Evolutionary conservation across 768 basidiomycete species (phyloP), one percentile per base, ranked within the genome.

Genomic region (Daedaleopsis nitida): DNA sequence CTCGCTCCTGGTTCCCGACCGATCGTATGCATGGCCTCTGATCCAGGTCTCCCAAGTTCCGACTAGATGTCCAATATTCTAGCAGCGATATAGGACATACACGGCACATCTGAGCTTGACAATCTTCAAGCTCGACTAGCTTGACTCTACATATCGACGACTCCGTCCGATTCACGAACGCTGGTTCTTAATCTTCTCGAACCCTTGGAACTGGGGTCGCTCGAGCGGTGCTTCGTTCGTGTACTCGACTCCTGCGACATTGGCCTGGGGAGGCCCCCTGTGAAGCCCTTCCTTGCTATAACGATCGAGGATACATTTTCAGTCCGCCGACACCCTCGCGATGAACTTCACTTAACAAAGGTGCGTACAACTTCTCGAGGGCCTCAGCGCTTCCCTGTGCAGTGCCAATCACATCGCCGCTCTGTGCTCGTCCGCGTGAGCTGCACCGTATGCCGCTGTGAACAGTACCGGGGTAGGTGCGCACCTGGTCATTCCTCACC

Each of bases 401-500:
- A 21, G 58, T 64, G 5, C 68, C 68, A 6, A 62, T 47, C 3
- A 69, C 68, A 48, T 66, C 60, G 14, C 68, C 68, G 3, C 51
- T 45, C 68, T 69, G 48, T 17, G 45, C 16, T 0, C 7, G 11
- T 1, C 4, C 3, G 2, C 5, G 35, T 59, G 24, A 61, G 32
- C 5, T 24, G 12, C 24, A 0, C 14, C 13, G 7, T 7, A 44
- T 10, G 1, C n/a, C 7, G 17, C 1, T 6, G 27, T 32, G 27
- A 32, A 32, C 27, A 6, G 14, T 17, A 9, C 3, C 24, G n/a
- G 39, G 0, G 1, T 21, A 27, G 35, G 43, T 12, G 21, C 60
- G 37, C 50, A 69, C 68, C 45, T 58, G 57, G n/a, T 69, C 63
- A 52, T 69, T 68, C 34, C 53, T 57, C 9, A 68, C 58, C 67